Conservation (phyloP, 768 basidiomycete species). For the Lepiota subincarnata region DNA sequence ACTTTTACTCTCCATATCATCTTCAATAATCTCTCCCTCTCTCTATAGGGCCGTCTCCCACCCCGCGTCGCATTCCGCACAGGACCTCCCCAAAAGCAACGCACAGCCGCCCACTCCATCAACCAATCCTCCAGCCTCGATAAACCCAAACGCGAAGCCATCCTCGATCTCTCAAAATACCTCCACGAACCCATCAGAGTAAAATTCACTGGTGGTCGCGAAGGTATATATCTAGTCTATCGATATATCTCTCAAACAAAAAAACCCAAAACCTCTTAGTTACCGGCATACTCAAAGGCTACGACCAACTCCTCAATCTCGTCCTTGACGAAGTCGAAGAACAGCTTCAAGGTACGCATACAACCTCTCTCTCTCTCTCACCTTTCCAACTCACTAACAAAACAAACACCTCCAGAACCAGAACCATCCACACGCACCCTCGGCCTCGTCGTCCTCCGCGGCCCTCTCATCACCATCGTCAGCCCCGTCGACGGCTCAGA, state of each 20-base stretch:
- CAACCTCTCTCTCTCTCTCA: background rate
- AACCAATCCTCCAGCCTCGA: constrained; percentile 49
- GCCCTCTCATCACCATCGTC: constrained; percentile 90
- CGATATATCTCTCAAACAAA: background rate
- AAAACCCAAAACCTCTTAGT: constrained; percentile 42
- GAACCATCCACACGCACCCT: constrained; percentile 61
- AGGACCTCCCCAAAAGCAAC: constrained; percentile 10
- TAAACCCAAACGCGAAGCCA: constrained; percentile 89
- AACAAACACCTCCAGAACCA: constrained; percentile 44
- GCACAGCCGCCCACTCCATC: background rate
- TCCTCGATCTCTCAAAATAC: constrained; percentile 93
- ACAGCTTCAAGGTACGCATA: constrained; percentile 56
- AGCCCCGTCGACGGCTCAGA: constrained; percentile 95
- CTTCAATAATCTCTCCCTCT: constrained; percentile 23
- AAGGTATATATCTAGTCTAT: too few species aligned
- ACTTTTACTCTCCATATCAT: constrained; percentile 8
- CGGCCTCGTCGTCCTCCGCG: constrained; percentile 86
- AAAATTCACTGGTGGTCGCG: constrained; percentile 96
- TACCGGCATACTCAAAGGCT: constrained; percentile 90
- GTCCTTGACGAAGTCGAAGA: constrained; percentile 96
- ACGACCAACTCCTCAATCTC: constrained; percentile 93
- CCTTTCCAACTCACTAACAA: too few species aligned
- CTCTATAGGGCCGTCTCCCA: constrained; percentile 52
- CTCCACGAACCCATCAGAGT: constrained; percentile 89
- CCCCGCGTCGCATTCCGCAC: constrained; percentile 41